Evolutionary conservation across 2,329 filamentous ascomycete species (phyloP).

Genomic region (Talaromyces sp.): DNA sequence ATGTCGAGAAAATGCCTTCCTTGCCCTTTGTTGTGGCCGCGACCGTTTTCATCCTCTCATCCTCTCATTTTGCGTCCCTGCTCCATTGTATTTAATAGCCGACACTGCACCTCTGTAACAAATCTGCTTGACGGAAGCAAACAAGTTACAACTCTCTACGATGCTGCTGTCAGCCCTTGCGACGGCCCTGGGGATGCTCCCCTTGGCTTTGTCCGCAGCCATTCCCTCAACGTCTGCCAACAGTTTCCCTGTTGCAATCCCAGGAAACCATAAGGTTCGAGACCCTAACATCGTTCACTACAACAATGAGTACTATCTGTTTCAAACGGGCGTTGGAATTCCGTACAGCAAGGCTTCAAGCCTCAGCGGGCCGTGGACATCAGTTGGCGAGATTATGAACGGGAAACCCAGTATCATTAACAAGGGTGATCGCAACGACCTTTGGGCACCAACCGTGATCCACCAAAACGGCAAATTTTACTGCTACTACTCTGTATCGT

Average conservation of each 20-base stretch:
- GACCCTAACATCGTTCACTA: slow-evolving; percentile 11
- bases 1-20: not conserved
- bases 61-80: not conserved
- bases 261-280: slow-evolving; percentile 5
- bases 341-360: slow-evolving; percentile 6
- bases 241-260: slow-evolving; percentile 3
- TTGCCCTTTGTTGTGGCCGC: not conserved
- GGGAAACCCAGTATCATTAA: slow-evolving; percentile 26
- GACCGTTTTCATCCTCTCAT: not conserved
- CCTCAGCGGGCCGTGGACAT: slow-evolving; percentile 8
- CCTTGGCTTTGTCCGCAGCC: not conserved
- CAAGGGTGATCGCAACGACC: slow-evolving; percentile 28
- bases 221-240: slow-evolving; percentile 4
- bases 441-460: slow-evolving; percentile 58
- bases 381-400: slow-evolving; percentile 23
- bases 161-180: slow-evolving; percentile 24
- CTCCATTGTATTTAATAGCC: not conserved
- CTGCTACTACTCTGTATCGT: slow-evolving; percentile 61
- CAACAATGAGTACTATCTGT: slow-evolving; percentile 11
- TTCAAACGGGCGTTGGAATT: slow-evolving; percentile 3
- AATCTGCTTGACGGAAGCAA: not conserved
- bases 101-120: not conserved
- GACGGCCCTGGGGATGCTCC: not conserved
- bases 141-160: not conserved
- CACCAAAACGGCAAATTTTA: slow-evolving; percentile 57